Conservation (phyloP, 2,329 filamentous ascomycete species). For the Neonectria coccinea region DNA sequence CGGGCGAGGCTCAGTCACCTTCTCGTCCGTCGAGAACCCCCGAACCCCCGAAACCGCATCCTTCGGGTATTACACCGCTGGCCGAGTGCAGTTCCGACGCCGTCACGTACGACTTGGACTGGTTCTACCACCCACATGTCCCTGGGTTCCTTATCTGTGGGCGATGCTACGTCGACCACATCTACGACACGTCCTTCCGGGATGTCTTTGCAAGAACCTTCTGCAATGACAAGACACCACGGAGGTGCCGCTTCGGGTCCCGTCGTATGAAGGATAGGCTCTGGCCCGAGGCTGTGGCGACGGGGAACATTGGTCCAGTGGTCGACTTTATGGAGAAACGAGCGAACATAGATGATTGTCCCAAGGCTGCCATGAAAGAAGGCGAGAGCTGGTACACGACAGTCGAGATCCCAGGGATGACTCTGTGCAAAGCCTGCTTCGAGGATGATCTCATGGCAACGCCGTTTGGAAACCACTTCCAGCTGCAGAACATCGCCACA, state of each 20-base stretch:
- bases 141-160: slow-evolving; percentile 52
- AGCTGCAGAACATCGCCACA: slow-evolving; percentile 10
- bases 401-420: slow-evolving; percentile 45
- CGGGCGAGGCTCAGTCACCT: not conserved
- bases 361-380: slow-evolving; percentile 25
- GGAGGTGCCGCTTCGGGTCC: slow-evolving; percentile 51
- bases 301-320: slow-evolving; percentile 43
- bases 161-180: slow-evolving; percentile 53
- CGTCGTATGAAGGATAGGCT: slow-evolving; percentile 49
- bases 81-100: slow-evolving; percentile 47
- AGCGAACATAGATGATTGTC: slow-evolving; percentile 35
- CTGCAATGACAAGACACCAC: slow-evolving; percentile 42
- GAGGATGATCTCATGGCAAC: slow-evolving; percentile 50
- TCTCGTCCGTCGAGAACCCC: slow-evolving; percentile 31
- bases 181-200: slow-evolving; percentile 48
- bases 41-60: slow-evolving; percentile 26
- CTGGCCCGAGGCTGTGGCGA: slow-evolving; percentile 45
- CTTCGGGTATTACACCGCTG: slow-evolving; percentile 34
- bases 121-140: slow-evolving; percentile 52
- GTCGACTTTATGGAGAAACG: slow-evolving; percentile 48
- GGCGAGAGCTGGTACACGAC: slow-evolving; percentile 51
- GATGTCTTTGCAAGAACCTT: slow-evolving; percentile 42
- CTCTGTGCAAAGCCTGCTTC: slow-evolving; percentile 55
- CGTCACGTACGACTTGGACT: slow-evolving; percentile 48
- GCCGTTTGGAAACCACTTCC: slow-evolving; percentile 47